These are phyloP conservation scores for Sporothrix schenckii DNA, from an alignment of 2,329 filamentous ascomycete genomes.

Conservation along the genomic window DNA sequence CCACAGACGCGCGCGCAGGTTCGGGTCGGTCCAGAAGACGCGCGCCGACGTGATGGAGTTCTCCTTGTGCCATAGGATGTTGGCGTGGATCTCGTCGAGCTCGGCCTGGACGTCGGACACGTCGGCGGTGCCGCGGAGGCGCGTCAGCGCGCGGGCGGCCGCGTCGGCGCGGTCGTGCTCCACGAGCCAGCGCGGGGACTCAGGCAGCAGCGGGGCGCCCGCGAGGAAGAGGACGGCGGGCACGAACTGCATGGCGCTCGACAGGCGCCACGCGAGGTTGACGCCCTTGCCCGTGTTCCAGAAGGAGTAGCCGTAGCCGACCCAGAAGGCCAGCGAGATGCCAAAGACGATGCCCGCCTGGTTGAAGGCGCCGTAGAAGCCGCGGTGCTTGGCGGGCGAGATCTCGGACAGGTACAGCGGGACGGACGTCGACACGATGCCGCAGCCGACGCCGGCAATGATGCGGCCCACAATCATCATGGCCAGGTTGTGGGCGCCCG, in stretches of 20 bases:
- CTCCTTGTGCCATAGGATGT: slow-evolving; percentile 41
- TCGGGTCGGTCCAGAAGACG: slow-evolving; percentile 42
- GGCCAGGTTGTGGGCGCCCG: slow-evolving; percentile 33
- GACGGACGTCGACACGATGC: slow-evolving; percentile 35
- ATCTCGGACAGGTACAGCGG: slow-evolving; percentile 37
- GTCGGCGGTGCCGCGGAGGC: slow-evolving; percentile 39
- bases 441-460: slow-evolving; percentile 35
- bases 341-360: slow-evolving; percentile 37
- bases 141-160: slow-evolving; percentile 40
- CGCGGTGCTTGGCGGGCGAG: slow-evolving; percentile 34
- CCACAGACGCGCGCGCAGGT: slow-evolving; percentile 44
- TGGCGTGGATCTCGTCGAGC: slow-evolving; percentile 42
- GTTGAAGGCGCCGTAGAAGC: slow-evolving; percentile 36
- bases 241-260: slow-evolving; percentile 43
- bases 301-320: slow-evolving; percentile 44
- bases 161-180: slow-evolving; percentile 41
- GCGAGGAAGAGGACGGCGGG: slow-evolving; percentile 42
- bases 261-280: slow-evolving; percentile 44
- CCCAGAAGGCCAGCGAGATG: slow-evolving; percentile 39
- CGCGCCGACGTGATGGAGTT: slow-evolving; percentile 38
- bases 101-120: slow-evolving; percentile 40
- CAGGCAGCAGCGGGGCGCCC: slow-evolving; percentile 43
- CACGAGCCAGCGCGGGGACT: slow-evolving; percentile 45
- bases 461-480: slow-evolving; percentile 37
- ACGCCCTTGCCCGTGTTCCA: slow-evolving; percentile 43